These are phyloP conservation scores for Mesembryanthemum crystallinum DNA, from an alignment of 148 eudicot genomes.

Conservation along the genomic window DNA sequence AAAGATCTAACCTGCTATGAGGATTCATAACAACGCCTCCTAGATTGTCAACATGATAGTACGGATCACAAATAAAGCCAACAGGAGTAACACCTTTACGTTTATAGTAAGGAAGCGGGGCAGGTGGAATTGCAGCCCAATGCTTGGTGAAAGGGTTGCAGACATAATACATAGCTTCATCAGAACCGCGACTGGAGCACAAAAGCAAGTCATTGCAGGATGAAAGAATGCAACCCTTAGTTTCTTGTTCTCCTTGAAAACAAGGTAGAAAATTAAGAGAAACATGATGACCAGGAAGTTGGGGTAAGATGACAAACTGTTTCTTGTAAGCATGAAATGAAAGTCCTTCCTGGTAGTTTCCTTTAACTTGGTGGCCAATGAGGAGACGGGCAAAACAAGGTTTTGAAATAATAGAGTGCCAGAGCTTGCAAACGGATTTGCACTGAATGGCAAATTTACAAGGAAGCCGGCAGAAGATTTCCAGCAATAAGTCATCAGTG, in stretches of 20 bases:
- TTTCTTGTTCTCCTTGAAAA: neutral
- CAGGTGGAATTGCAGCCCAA: slow-evolving; percentile 1
- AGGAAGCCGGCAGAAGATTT: no score
- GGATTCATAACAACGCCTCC: neutral
- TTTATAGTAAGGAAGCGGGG: neutral
- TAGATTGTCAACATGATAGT: neutral
- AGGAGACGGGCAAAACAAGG: neutral
- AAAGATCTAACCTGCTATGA: neutral
- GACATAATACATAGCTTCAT: neutral
- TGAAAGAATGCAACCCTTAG: neutral
- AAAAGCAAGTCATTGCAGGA: neutral
- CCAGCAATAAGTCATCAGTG: no score
- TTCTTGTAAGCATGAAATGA: neutral
- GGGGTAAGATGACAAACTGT: neutral
- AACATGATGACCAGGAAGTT: neutral
- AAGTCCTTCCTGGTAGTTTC: neutral
- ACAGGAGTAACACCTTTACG: neutral
- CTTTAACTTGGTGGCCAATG: neutral
- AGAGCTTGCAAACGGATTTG: no score
- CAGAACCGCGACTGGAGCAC: neutral
- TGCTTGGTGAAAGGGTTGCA: slow-evolving; percentile 6
- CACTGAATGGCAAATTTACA: no score
- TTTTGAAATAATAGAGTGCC: neutral
- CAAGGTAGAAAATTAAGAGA: neutral
- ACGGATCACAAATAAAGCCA: slow-evolving; percentile 1